Conservation (phyloP, 352 stramenopile genomes). For the Phytophthora tentaculata region DNA sequence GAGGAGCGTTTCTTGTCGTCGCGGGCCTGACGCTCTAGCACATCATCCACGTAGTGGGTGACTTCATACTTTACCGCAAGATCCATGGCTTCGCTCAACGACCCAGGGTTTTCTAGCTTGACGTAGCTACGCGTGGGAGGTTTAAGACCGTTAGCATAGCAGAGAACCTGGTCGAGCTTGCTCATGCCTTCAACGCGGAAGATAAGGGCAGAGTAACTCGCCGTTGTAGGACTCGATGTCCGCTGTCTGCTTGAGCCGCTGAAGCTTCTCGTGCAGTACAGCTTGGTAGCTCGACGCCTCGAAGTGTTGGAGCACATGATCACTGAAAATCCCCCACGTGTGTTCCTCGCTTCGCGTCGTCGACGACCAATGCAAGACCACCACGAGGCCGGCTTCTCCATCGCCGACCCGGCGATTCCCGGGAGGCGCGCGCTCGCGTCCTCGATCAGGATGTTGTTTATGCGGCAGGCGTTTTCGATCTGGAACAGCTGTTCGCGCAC, state of each 20-base stretch:
- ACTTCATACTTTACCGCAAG: conserved; percentile 10
- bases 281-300: conserved; percentile 13
- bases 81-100: conserved; percentile 8
- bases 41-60: background rate
- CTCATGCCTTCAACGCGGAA: conserved; percentile 12
- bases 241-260: conserved; percentile 3
- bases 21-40: too few relatives aligned
- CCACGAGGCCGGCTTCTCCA: too few relatives aligned
- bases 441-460: too few relatives aligned
- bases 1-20: too few relatives aligned
- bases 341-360: too few relatives aligned
- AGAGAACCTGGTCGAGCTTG: background rate
- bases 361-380: too few relatives aligned
- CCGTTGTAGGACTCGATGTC: conserved; percentile 13
- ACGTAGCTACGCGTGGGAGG: conserved; percentile 6
- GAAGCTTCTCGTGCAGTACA: conserved; percentile 1
- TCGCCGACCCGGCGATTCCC: too few relatives aligned
- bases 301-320: too few relatives aligned
- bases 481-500: too few relatives aligned
- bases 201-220: background rate
- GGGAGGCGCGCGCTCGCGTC: too few relatives aligned
- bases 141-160: conserved; percentile 8
- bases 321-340: too few relatives aligned
- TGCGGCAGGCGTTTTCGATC: too few relatives aligned
- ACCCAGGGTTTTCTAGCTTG: conserved; percentile 2